A percentile compares a stretch with the other conserved stretches of the same genome.
Evolutionary conservation across 1,139 yeast species (phyloP).

Genomic region (Starmera stellimalicola): DNA sequence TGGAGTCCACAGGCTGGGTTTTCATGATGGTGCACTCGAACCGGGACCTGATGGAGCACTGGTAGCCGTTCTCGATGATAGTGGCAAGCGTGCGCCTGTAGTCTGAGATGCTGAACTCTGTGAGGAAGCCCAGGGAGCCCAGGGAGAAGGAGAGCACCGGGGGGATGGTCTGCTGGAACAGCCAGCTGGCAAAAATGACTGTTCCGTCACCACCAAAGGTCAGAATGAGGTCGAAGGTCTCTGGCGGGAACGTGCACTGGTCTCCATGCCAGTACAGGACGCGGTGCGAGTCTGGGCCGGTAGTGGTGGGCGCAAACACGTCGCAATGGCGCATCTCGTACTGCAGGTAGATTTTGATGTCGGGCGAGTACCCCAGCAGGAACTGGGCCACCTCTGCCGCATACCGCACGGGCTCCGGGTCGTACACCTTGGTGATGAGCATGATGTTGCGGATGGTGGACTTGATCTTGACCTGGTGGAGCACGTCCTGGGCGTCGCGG

Average conservation of each 20-base stretch:
- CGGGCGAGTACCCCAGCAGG: constrained; percentile 34
- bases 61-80: constrained; percentile 52
- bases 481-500: constrained; percentile 40
- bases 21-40: constrained; percentile 68
- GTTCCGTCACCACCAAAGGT: constrained; percentile 89
- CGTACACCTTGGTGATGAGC: constrained; percentile 65
- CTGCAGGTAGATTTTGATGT: constrained; percentile 44
- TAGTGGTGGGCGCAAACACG: constrained; percentile 33
- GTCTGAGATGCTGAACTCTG: constrained; percentile 63
- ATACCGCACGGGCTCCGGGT: constrained; percentile 43
- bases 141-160: constrained; percentile 76
- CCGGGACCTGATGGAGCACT: constrained; percentile 65
- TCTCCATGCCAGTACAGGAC: constrained; percentile 52
- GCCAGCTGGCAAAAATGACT: constrained; percentile 56
- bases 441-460: constrained; percentile 49
- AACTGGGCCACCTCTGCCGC: constrained; percentile 52
- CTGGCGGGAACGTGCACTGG: constrained; percentile 37
- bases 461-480: constrained; percentile 47
- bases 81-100: constrained; percentile 41
- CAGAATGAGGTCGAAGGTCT: constrained; percentile 47
- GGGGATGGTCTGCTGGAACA: constrained; percentile 62
- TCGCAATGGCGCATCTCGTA: constrained; percentile 34
- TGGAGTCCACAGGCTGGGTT: constrained; percentile 14
- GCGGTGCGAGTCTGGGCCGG: constrained; percentile 27
- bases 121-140: constrained; percentile 77